A percentile compares a stretch with the other conserved stretches of the same genome.
These are phyloP conservation scores for Neospermospora avenae DNA, from an alignment of 2,329 filamentous ascomycete genomes.

Conservation along the genomic window DNA sequence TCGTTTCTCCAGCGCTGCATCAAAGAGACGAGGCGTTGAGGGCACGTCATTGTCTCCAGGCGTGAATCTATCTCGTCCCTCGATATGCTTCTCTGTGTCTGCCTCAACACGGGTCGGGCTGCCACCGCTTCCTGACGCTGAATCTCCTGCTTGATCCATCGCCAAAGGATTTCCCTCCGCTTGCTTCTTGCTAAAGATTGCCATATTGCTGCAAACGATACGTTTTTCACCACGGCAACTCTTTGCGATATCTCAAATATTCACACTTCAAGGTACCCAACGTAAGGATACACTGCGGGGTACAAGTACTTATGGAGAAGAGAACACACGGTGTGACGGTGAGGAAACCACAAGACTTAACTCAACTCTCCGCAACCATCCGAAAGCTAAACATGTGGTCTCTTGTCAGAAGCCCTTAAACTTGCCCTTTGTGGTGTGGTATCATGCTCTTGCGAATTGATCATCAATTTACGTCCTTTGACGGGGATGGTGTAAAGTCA, in stretches of 20 bases:
- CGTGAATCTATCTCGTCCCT: neutral
- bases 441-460: neutral
- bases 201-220: neutral
- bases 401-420: neutral
- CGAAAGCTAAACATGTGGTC: neutral
- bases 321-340: too few species aligned
- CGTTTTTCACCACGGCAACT: neutral
- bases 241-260: too few species aligned
- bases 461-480: neutral
- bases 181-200: neutral
- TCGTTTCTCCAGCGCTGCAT: constrained; percentile 40
- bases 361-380: neutral
- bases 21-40: constrained; percentile 11
- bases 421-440: neutral
- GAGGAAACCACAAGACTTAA: too few species aligned
- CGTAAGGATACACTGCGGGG: too few species aligned
- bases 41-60: neutral
- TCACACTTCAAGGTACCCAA: too few species aligned
- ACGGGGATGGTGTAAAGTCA: constrained; percentile 13
- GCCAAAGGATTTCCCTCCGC: neutral
- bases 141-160: neutral
- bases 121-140: neutral
- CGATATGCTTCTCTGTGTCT: constrained; percentile 3
- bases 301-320: too few species aligned
- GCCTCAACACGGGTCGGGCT: neutral